Percentiles rank a stretch among this genome's conserved stretches.
phyloP scores from a whole-genome alignment of 2,329 filamentous ascomycete species.

The Hypomyces perniciosus region DNA sequence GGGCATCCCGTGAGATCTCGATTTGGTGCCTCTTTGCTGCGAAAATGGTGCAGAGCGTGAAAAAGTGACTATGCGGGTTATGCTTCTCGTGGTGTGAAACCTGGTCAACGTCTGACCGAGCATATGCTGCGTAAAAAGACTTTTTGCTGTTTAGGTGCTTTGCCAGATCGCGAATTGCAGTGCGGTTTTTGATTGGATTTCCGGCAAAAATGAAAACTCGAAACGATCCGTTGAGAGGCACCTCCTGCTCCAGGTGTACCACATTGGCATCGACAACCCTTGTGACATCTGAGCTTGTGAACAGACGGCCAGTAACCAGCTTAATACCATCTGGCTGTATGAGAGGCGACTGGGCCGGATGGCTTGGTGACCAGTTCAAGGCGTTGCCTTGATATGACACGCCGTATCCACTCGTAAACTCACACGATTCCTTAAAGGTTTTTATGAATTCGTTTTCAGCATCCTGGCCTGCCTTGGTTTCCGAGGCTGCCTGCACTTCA shows the following conservation, averaged over 20 bases:
- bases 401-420: conserved; percentile 89
- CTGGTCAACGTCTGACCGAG: conserved; percentile 51
- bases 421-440: conserved; percentile 85
- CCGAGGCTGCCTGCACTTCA: conserved; percentile 62
- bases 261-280: conserved; percentile 84
- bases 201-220: conserved; percentile 84
- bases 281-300: conserved; percentile 76
- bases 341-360: conserved; percentile 63
- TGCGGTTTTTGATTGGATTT: conserved; percentile 49
- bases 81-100: conserved; percentile 74
- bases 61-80: conserved; percentile 80
- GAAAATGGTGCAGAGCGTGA: conserved; percentile 72
- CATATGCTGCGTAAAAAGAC: conserved; percentile 68
- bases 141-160: conserved; percentile 55
- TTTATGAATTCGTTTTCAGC: conserved; percentile 71
- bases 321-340: conserved; percentile 62
- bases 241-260: conserved; percentile 83
- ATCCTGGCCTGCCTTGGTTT: conserved; percentile 20
- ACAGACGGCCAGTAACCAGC: conserved; percentile 66
- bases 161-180: conserved; percentile 66
- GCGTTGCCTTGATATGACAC: conserved; percentile 77
- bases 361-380: conserved; percentile 74
- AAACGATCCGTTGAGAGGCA: conserved; percentile 84
- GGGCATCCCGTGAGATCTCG: conserved; percentile 66
- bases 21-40: conserved; percentile 61